Evolutionary conservation across 2,329 filamentous ascomycete species (phyloP), one percentile per base, ranked within the genome.

Genomic region (Macroventuria anomochaeta): DNA sequence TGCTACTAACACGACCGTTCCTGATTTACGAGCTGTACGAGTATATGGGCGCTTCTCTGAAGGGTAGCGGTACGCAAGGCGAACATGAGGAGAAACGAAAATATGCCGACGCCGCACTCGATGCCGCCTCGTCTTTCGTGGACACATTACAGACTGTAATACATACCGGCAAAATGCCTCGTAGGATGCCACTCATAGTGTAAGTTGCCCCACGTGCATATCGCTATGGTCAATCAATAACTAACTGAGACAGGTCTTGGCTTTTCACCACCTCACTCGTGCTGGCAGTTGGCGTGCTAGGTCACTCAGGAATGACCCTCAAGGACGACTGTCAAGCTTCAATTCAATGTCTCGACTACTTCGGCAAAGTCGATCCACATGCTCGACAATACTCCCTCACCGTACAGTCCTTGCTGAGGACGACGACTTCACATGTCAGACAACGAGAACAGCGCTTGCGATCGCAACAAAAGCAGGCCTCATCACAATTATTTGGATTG

Each of bases 1-100:
- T 83, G 64, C 69, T 83, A 3, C 65, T 83, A 3, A 81, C 81
- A 6, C 71, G 80, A n/a, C 81, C 81, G 0, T 83, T 83, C 49
- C 69, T 83, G 10, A 77, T 82, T 21, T 83, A 80, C 58, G 77
- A 81, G 42, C 72, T 82, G 1, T 80, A 74, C 43, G 71, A 73
- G 33, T 63, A 65, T 39, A 63, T 69, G 58, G 68, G 68, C 8
- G 64, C 67, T 44, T 71, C 70, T 10, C 44, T 73, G 26, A 71
- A 67, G 23, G 68, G 65, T 13, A 57, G 59, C 13, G 62, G 65
- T 12, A 62, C 67, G 5, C 65, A 66, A 39, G 57, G 40, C 8
- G 65, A 69, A 21, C 62, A 68, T 25, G 53, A 60, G 10, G 60
- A 67, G 20, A 70, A 69, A 37, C 56, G 63, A 8, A 68, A 62